These are phyloP conservation scores for Meyerozyma sp. DNA, from an alignment of 1,139 yeast species.

Conservation along the genomic window DNA sequence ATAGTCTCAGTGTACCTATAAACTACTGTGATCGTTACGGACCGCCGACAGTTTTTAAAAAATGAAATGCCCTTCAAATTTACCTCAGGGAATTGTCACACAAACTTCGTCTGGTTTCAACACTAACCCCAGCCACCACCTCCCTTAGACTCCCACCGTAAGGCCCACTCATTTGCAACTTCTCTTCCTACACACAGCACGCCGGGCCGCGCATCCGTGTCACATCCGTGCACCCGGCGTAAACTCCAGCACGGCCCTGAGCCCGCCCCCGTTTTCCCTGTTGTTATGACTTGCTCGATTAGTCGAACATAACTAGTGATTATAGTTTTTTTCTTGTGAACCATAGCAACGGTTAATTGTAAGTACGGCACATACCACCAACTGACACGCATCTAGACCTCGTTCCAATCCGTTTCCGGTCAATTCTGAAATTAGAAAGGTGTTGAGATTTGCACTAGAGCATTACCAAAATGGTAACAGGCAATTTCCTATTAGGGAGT, in stretches of 20 bases:
- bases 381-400: neutral
- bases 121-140: too few relatives aligned
- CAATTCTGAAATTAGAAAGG: neutral
- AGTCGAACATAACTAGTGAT: neutral
- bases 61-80: too few relatives aligned
- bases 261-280: slow-evolving; percentile 1
- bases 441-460: neutral
- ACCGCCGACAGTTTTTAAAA: too few relatives aligned
- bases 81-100: too few relatives aligned
- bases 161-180: neutral
- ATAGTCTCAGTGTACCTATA: too few relatives aligned
- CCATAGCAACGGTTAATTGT: neutral
- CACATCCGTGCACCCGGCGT: neutral
- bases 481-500: slow-evolving; percentile 2
- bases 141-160: too few relatives aligned
- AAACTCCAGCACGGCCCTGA: neutral
- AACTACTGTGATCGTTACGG: too few relatives aligned
- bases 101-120: too few relatives aligned
- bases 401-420: neutral
- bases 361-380: neutral
- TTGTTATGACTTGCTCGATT: slow-evolving; percentile 2
- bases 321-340: neutral
- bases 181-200: neutral
- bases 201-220: neutral
- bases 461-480: slow-evolving; percentile 1